Base-by-base conservation (phyloP, 2,329 filamentous ascomycete species). In the Gaeumannomyces tritici region DNA sequence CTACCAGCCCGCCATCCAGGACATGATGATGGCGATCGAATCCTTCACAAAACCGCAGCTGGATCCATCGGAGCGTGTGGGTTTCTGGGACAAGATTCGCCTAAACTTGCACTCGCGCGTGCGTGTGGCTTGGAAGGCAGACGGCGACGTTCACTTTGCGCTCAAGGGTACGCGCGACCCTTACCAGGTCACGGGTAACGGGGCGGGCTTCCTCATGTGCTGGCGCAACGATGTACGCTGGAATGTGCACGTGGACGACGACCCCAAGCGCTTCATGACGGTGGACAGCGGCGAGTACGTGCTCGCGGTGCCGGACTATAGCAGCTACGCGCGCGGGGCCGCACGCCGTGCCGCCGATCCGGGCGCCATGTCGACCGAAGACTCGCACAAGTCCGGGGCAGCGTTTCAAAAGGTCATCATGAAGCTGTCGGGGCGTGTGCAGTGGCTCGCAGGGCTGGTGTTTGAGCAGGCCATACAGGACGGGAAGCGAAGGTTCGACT, bases 11-110 rank as follows among this genome's bases (percentile, higher is more conserved):
- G 93, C 93, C 1, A 93, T 99, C 59, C 95, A 99, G 73, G 96
- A 99, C 71, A 96, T 98, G 89, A 99, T 99, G 95, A 97, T 98
- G 84, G 93, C 93, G 29, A 90, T 99, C 65, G 95, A 99, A 75
- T 93, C 90, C 2, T 98, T 99, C 73, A 97, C 93, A 0, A 99
- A 99, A 72, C 91, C 93, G 9, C 93, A 93, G 66, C 81, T 97
- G 31, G 96, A 99, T 73, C 89, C 90, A 1, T 98, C 95, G 0
- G 96, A 99, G 66, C 84, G 89, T 62, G 91, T 96, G 58, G 95
- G 95, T 3, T 99, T 99, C 77, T 99, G 95, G 95, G 95, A 99
- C 76, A 99, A 99, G 80, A 93, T 99, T 61, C 84, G 95, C 62
- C 82, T 99, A 51, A 93, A 89, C 69, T 96, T 97, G 73, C 95